These are phyloP conservation scores for Fraxinus platypoda DNA, from an alignment of 305 asterid genomes.

Conservation along the genomic window DNA sequence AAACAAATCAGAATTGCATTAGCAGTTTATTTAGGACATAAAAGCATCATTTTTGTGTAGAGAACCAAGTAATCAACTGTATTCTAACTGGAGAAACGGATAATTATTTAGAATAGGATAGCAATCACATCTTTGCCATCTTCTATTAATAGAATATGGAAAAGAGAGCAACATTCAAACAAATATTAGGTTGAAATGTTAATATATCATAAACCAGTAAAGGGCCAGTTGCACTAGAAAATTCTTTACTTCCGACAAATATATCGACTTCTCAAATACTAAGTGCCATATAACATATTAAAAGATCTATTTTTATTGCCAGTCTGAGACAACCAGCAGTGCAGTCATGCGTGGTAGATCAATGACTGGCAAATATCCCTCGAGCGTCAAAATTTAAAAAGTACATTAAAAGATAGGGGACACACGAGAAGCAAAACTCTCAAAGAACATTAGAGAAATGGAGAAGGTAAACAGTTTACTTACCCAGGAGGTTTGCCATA, in stretches of 20 bases:
- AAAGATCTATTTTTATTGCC: not conserved
- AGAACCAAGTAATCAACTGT: not conserved
- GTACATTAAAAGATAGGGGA: not conserved
- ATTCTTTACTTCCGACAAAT: not conserved
- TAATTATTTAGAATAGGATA: not conserved
- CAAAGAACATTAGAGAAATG: not conserved
- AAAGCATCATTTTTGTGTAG: not conserved
- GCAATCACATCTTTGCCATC: not conserved
- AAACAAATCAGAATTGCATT: constrained; percentile 9
- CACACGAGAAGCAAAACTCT: not conserved
- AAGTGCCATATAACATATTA: not conserved
- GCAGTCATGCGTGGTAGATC: not conserved
- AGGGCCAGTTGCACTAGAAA: not conserved
- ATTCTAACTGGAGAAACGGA: not conserved
- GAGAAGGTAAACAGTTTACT: constrained; percentile 27
- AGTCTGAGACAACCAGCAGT: not conserved
- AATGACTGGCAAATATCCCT: not conserved
- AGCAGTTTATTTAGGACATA: not conserved
- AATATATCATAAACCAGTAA: not conserved
- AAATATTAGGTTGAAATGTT: not conserved
- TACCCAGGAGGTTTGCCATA: constrained; percentile 97
- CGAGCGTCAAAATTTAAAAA: not conserved
- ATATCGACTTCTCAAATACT: not conserved
- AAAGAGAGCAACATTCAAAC: not conserved
- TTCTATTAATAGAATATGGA: not conserved